A percentile compares a stretch with the other conserved stretches of the same genome.
Evolutionary conservation across 768 basidiomycete species (phyloP).

Genomic region (Gloeostereum incarnatum): DNA sequence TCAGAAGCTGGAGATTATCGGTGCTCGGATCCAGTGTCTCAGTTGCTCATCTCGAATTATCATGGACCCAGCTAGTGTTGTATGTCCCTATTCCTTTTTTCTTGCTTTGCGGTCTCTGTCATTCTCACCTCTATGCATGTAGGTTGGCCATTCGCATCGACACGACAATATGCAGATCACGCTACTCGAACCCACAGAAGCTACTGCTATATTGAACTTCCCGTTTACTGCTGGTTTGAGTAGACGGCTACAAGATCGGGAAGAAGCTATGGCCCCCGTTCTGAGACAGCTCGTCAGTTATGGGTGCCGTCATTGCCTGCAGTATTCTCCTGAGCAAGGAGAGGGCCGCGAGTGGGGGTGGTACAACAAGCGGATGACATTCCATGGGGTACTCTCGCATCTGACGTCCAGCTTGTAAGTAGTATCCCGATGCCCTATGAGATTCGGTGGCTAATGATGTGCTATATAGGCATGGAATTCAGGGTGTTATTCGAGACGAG

Average conservation of each 20-base stretch:
- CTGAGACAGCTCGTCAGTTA: constrained; percentile 28
- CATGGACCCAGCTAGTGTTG: constrained; percentile 38
- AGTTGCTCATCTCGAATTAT: constrained; percentile 40
- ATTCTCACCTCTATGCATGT: constrained; percentile 1
- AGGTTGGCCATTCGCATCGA: constrained; percentile 60
- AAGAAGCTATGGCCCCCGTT: constrained; percentile 12
- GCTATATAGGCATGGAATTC: constrained; percentile 1
- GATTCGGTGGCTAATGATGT: neutral
- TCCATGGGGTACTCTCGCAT: constrained; percentile 6
- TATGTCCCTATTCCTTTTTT: constrained; percentile 18
- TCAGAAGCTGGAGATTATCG: constrained; percentile 13
- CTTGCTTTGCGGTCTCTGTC: neutral
- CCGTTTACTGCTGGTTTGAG: constrained; percentile 14
- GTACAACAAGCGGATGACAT: neutral
- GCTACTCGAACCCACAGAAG: constrained; percentile 15
- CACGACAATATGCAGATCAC: constrained; percentile 42
- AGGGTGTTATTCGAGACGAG: constrained; percentile 4
- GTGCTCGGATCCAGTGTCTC: constrained; percentile 29
- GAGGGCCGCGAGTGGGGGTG: neutral
- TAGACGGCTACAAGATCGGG: constrained; percentile 10
- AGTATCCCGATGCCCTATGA: neutral
- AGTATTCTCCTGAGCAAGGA: neutral
- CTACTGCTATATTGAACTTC: constrained; percentile 9
- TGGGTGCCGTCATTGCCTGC: constrained; percentile 46
- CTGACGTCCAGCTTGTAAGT: constrained; percentile 1